These are phyloP conservation scores for Candida loeiensis DNA, from an alignment of 805 yeast genomes.

Conservation along the genomic window DNA sequence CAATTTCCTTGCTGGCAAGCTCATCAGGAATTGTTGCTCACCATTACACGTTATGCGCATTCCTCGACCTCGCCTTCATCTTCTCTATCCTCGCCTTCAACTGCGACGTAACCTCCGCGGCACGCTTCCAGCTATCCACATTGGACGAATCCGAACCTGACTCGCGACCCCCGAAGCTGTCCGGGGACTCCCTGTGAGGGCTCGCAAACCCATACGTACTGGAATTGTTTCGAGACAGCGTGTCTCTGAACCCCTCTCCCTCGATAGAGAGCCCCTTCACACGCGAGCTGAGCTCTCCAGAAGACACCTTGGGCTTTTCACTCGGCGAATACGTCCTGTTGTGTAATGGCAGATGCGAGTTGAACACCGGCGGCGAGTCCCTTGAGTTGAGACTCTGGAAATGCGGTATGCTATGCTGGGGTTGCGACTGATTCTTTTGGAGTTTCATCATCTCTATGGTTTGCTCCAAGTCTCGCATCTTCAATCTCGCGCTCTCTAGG, in stretches of 20 bases:
- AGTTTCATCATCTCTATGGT: constrained; percentile 29
- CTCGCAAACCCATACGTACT: constrained; percentile 19
- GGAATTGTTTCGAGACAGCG: constrained; percentile 7
- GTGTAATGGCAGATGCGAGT: neutral
- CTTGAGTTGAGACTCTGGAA: neutral
- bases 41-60: constrained; percentile 4
- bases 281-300: constrained; percentile 38
- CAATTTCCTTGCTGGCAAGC: no score
- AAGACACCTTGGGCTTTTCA: constrained; percentile 19
- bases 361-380: constrained; percentile 4
- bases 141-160: constrained; percentile 37
- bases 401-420: constrained; percentile 1
- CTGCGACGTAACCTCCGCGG: constrained; percentile 85
- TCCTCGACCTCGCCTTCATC: constrained; percentile 65
- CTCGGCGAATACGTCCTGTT: constrained; percentile 9
- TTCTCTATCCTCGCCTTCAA: constrained; percentile 83
- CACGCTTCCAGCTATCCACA: constrained; percentile 81
- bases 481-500: constrained; percentile 53
- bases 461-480: constrained; percentile 51
- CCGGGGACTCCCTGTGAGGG: constrained; percentile 16
- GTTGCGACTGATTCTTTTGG: constrained; percentile 25
- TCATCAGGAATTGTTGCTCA: no score
- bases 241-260: constrained; percentile 13
- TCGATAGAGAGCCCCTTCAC: constrained; percentile 37
- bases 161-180: constrained; percentile 16